A percentile compares a stretch with the other conserved stretches of the same genome.
Conservation (phyloP, 371 early-diverging fungal species). For the Lichtheimia corymbifera region DNA sequence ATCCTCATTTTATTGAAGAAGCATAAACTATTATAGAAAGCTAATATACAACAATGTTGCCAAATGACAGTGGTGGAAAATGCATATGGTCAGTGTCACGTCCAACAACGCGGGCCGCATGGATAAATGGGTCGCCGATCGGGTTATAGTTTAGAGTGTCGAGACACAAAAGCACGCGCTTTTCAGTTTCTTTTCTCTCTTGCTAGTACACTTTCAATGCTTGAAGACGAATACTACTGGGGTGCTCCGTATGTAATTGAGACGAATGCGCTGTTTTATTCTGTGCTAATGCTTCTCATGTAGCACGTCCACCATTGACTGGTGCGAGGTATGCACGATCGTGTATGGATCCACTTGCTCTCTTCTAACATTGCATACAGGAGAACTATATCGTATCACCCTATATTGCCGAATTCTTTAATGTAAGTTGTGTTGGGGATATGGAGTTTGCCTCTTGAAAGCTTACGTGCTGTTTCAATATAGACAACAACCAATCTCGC, state of each 20-base stretch:
- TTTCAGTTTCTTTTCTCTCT: too few relatives aligned
- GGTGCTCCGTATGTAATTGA: constrained; percentile 29
- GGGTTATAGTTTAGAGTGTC: too few relatives aligned
- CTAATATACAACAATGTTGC: too few relatives aligned
- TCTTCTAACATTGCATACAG: constrained; percentile 12
- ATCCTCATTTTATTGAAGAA: too few relatives aligned
- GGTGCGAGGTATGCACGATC: constrained; percentile 38
- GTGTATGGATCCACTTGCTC: neutral
- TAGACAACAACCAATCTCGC: constrained; percentile 62
- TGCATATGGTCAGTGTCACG: too few relatives aligned
- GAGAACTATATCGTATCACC: constrained; percentile 44
- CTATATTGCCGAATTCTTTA: constrained; percentile 78
- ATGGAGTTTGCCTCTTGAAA: neutral
- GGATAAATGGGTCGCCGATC: too few relatives aligned
- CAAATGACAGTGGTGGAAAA: too few relatives aligned
- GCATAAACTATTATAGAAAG: too few relatives aligned
- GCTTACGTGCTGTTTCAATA: neutral
- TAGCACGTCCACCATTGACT: constrained; percentile 50
- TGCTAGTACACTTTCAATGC: neutral
- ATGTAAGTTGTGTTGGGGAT: constrained; percentile 21
- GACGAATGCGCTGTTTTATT: neutral
- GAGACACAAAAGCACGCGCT: too few relatives aligned
- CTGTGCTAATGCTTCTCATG: neutral
- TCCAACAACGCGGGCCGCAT: too few relatives aligned
- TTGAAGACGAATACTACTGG: constrained; percentile 27